Percentiles rank a stretch among this genome's conserved stretches.
Evolutionary conservation across 108 stramenopile species (phyloP).

Genomic region (Pseudonitzschia delicatissima): DNA sequence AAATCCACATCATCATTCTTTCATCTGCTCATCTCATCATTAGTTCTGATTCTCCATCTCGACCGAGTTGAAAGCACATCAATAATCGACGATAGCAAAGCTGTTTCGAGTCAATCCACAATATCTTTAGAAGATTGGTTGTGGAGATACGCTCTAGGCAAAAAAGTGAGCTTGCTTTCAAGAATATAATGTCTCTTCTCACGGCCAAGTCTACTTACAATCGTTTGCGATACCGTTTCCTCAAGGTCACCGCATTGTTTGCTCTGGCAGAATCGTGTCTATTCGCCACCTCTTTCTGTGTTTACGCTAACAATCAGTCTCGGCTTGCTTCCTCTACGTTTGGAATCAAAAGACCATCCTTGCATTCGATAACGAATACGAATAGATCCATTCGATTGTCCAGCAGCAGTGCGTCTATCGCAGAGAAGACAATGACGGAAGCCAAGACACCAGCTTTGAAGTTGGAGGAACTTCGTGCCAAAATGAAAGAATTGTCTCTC

Average conservation of each 20-base stretch:
- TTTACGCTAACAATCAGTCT: conserved; percentile 6
- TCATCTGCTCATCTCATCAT: no score
- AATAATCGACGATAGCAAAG: no score
- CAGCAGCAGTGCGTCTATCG: background rate
- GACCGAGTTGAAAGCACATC: no score
- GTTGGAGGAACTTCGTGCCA: conserved; percentile 48
- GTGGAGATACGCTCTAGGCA: no score
- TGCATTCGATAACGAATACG: background rate
- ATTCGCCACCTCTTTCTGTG: conserved; percentile 4
- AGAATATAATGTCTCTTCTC: conserved; percentile 1
- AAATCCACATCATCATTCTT: no score
- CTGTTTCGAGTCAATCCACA: no score
- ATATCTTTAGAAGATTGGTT: no score
- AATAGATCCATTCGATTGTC: background rate
- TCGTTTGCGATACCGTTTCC: background rate
- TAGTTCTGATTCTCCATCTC: no score
- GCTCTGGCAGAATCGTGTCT: conserved; percentile 20
- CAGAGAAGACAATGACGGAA: conserved; percentile 9
- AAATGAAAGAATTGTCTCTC: conserved; percentile 57
- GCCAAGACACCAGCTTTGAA: conserved; percentile 47
- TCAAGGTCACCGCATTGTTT: conserved; percentile 8
- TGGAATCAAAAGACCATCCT: background rate
- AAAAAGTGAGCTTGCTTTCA: no score
- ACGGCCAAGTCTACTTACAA: background rate
- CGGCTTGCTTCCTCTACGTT: conserved; percentile 1